These are phyloP conservation scores for Serendipita sp. DNA, from an alignment of 768 basidiomycete genomes.

Conservation along the genomic window DNA sequence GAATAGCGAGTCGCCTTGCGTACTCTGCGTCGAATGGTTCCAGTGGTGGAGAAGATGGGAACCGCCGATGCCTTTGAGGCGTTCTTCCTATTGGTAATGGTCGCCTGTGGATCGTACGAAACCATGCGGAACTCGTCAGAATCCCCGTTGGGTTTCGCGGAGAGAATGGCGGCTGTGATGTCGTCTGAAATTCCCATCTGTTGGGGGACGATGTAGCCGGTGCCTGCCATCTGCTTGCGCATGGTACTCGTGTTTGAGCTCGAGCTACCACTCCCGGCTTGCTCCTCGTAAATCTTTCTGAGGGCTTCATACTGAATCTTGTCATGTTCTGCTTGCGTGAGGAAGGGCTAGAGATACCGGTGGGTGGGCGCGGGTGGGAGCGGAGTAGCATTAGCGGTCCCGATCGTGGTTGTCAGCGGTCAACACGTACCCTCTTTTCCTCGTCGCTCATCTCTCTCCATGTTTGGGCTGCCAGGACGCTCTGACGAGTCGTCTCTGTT, in stretches of 20 bases:
- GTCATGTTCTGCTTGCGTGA: constrained; percentile 87
- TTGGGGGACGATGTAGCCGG: constrained; percentile 4
- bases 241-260: neutral
- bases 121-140: neutral
- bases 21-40: neutral
- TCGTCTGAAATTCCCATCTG: neutral
- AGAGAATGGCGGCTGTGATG: constrained; percentile 1
- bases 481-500: constrained; percentile 88
- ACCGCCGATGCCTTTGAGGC: neutral
- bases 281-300: constrained; percentile 69
- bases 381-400: neutral
- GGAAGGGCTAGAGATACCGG: constrained; percentile 49
- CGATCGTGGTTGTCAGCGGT: constrained; percentile 10
- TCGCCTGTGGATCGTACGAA: neutral
- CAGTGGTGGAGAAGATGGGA: neutral
- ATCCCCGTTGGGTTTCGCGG: neutral
- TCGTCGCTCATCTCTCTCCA: constrained; percentile 90
- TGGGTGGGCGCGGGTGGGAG: constrained; percentile 6
- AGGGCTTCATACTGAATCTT: constrained; percentile 87
- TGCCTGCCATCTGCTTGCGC: constrained; percentile 1
- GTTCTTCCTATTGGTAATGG: neutral
- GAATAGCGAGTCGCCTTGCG: neutral
- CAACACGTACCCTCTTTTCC: constrained; percentile 62
- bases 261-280: neutral
- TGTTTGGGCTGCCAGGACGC: constrained; percentile 78